A percentile compares a stretch with the other conserved stretches of the same genome.
These are phyloP conservation scores for Selaginella tamariscina DNA, from an alignment of 75 land plant species.

Conservation along the genomic window DNA sequence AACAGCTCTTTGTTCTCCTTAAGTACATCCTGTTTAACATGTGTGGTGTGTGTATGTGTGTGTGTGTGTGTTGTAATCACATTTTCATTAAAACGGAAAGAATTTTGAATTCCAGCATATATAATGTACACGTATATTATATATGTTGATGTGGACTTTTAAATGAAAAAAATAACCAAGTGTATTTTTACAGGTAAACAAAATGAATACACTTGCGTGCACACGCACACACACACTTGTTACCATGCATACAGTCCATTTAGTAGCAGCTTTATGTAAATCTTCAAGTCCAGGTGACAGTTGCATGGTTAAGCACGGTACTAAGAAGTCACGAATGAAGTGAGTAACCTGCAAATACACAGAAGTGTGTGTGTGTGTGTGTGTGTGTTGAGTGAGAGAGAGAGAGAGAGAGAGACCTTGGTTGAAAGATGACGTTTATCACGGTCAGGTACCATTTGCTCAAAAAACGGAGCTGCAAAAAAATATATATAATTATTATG, in stretches of 20 bases:
- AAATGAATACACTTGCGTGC: background rate
- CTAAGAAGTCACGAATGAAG: background rate
- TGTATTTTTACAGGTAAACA: too few species aligned
- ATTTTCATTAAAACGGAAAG: background rate
- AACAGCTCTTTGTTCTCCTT: conserved; percentile 2
- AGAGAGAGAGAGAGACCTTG: background rate
- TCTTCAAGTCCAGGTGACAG: background rate
- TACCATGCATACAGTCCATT: background rate
- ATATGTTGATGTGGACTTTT: too few species aligned
- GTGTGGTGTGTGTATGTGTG: background rate
- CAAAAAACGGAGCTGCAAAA: background rate
- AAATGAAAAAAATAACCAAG: too few species aligned
- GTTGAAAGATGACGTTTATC: background rate
- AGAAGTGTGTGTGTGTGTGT: background rate
- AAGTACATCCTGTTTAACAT: background rate
- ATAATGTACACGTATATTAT: too few species aligned
- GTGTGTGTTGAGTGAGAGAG: too few species aligned
- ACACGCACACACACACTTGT: too few species aligned
- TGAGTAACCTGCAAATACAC: background rate
- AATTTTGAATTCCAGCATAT: background rate
- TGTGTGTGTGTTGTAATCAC: background rate
- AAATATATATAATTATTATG: too few species aligned
- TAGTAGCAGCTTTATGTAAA: background rate
- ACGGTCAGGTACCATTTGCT: background rate
- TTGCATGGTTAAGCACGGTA: background rate